phyloP scores from a whole-genome alignment of 805 yeast genomes.

The Zygoascus ofunaensis region DNA sequence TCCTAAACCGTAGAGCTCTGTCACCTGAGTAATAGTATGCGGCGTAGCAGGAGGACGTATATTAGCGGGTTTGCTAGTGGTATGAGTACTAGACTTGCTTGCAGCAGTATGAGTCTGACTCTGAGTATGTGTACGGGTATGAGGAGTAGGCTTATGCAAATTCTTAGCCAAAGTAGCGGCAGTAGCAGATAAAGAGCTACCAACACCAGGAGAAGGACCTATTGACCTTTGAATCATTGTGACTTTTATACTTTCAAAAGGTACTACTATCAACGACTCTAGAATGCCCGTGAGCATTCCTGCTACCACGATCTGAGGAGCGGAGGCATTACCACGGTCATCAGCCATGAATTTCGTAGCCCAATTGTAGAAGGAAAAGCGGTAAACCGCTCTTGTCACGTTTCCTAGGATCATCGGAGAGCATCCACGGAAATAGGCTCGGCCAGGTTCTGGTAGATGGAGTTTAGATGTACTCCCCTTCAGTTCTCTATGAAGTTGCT shows the following conservation, averaged over 20 bases:
- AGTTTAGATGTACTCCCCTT: not conserved
- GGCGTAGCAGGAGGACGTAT: conserved; percentile 25
- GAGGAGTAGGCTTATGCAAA: conserved; percentile 25
- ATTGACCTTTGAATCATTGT: conserved; percentile 21
- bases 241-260: conserved; percentile 56
- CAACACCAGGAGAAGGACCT: not conserved
- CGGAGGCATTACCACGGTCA: conserved; percentile 42
- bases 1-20: conserved; percentile 18
- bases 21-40: conserved; percentile 23
- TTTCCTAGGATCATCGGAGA: conserved; percentile 70
- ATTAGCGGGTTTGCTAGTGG: conserved; percentile 11
- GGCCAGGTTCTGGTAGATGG: conserved; percentile 5
- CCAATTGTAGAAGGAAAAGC: conserved; percentile 69
- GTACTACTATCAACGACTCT: conserved; percentile 70
- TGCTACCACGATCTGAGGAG: conserved; percentile 76
- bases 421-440: conserved; percentile 46
- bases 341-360: conserved; percentile 60
- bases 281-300: conserved; percentile 74
- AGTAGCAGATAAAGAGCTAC: not conserved
- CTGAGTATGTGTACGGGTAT: conserved; percentile 9
- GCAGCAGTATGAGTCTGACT: not conserved
- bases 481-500: conserved; percentile 26
- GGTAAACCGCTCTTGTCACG: conserved; percentile 58
- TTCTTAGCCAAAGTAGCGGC: conserved; percentile 7
- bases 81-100: not conserved